A percentile compares a stretch with the other conserved stretches of the same genome.
phyloP scores from a whole-genome alignment of 768 basidiomycete genomes.

The Lentinula aciculospora region DNA sequence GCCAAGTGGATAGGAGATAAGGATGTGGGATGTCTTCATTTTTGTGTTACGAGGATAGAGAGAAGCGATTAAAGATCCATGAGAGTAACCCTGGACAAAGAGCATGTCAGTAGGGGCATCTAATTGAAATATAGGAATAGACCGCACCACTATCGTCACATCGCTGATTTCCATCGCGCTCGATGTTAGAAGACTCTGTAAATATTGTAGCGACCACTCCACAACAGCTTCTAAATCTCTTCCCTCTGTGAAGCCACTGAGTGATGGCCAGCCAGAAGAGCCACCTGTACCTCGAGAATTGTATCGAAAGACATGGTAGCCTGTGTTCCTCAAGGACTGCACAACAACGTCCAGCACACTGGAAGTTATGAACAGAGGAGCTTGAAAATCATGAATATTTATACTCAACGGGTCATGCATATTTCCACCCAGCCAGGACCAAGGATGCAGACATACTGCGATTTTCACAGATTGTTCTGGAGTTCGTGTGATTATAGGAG shows the following conservation, averaged over 20 bases:
- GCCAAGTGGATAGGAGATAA: slow-evolving; percentile 75
- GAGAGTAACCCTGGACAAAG: slow-evolving; percentile 68
- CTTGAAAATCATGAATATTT: background rate
- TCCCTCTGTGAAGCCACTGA: slow-evolving; percentile 67
- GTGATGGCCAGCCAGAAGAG: slow-evolving; percentile 68
- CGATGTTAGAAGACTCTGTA: slow-evolving; percentile 46
- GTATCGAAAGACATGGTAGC: slow-evolving; percentile 61
- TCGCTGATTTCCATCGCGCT: slow-evolving; percentile 25
- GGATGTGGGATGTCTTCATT: slow-evolving; percentile 56
- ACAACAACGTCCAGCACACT: slow-evolving; percentile 43
- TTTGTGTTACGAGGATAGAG: slow-evolving; percentile 44
- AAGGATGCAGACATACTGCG: slow-evolving; percentile 76
- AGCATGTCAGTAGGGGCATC: slow-evolving; percentile 3
- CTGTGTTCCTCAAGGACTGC: slow-evolving; percentile 32
- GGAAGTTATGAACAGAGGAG: background rate
- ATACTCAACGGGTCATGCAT: slow-evolving; percentile 70
- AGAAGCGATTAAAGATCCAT: slow-evolving; percentile 72
- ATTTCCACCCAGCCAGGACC: slow-evolving; percentile 78
- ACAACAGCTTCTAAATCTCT: slow-evolving; percentile 64
- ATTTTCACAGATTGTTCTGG: slow-evolving; percentile 29
- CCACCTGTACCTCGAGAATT: slow-evolving; percentile 76
- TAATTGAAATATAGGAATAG: background rate
- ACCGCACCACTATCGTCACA: background rate
- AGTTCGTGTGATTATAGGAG: background rate
- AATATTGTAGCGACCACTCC: slow-evolving; percentile 38